Evolutionary conservation across 2,329 filamentous ascomycete species (phyloP), one percentile per base, ranked within the genome.

Genomic region (Conoideocrella luteorostrata): DNA sequence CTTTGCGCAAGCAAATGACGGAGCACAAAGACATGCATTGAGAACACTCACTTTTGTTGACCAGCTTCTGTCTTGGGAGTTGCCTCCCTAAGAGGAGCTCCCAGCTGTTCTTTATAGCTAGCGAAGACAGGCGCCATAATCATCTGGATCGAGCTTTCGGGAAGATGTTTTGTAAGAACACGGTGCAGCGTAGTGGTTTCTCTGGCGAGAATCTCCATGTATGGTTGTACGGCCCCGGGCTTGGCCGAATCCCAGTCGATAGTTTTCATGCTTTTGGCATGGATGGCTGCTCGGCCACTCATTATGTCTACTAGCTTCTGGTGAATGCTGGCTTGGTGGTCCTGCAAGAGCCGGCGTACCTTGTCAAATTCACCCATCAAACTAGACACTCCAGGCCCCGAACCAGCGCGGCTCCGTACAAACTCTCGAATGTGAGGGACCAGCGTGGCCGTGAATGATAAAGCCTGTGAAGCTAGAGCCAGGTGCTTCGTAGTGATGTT

Each of bases 401-500:
- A 69, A 9, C 71, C 72, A 5, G 70, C 72, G 55, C 95, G 87
- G 2, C 93, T 81, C 10, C 93, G 84, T 18, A 94, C 81, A 54
- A 94, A 95, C 65, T 97, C 93, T 35, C 91, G 82, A 22, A 96
- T 77, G 59, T 97, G 90, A 0, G 93, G 91, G 4, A 95, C 83
- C 2, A 97, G 71, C 0, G 88, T 82, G 20, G 90, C 86, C 36
- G 95, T 81, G 61, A 98, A 96, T 35, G 85, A 84, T 17, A 97
- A 68, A 0, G 90, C 86, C 62, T 96, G 91, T 0, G 86, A 90
- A 3, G 93, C 90, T 15, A 97, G 79, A 0, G 93, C 90, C 2
- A 98, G 77, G 65, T 98, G 91, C 56, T 93, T 93, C 1, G 93
- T 95, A 1, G 88, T 95, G 61, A 98, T 98, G 57, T 96, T 96